Evolutionary conservation across 2,329 filamentous ascomycete species (phyloP).

Genomic region (Hypoxylon rubiginosum): DNA sequence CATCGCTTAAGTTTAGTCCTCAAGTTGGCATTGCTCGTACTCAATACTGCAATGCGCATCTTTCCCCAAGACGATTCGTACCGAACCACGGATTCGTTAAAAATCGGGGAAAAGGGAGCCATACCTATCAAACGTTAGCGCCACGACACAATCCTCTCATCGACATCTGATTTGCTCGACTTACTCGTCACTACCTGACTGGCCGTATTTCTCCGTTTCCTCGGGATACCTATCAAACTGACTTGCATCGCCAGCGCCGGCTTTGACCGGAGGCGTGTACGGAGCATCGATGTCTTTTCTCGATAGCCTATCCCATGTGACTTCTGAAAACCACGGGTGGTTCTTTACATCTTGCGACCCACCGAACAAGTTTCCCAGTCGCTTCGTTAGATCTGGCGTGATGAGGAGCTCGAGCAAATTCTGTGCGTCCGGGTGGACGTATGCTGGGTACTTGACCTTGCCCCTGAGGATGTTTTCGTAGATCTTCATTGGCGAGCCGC

Average conservation of each 20-base stretch:
- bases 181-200: conserved; percentile 85
- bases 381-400: conserved; percentile 93
- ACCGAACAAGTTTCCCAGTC: conserved; percentile 92
- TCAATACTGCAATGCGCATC: conserved; percentile 9
- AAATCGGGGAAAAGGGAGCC: conserved; percentile 84
- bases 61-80: conserved; percentile 11
- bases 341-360: conserved; percentile 94
- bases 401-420: conserved; percentile 93
- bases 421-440: conserved; percentile 94
- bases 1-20: conserved; percentile 15
- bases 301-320: conserved; percentile 94
- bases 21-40: conserved; percentile 16
- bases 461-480: conserved; percentile 99
- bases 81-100: conserved; percentile 57
- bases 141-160: conserved; percentile 2
- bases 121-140: conserved; percentile 63
- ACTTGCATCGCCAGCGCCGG: conserved; percentile 93
- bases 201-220: conserved; percentile 92
- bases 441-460: conserved; percentile 95
- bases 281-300: conserved; percentile 98
- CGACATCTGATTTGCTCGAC: conserved; percentile 58
- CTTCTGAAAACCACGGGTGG: conserved; percentile 96
- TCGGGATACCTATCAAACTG: conserved; percentile 99
- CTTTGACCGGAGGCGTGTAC: conserved; percentile 95
- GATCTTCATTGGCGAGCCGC: conserved; percentile 97